Evolutionary conservation across 2,329 filamentous ascomycete genomes (phyloP), one percentile per base, ranked within the genome.

Genomic region (Chalaropsis ovoidea): DNA sequence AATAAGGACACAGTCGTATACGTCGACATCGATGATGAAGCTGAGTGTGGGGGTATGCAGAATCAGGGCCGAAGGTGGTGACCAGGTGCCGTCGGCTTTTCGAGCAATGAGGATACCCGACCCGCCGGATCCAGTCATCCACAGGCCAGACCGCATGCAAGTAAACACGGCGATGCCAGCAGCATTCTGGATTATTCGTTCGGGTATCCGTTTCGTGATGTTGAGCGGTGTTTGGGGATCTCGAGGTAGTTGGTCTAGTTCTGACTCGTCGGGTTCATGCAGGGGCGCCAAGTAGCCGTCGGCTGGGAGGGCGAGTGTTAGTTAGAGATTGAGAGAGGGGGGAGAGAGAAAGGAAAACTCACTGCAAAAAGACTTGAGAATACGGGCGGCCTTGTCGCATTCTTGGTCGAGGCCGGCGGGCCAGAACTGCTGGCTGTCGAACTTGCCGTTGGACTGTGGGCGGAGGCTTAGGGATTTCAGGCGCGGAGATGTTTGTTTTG

Each of bases 81-180:
- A 94, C 92, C 92, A 96, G 69, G 86, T 86, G 6, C 92, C 91
- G 70, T 95, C 91, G 27, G 88, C 86, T 71, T 89, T 88, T 70
- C 90, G 84, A 19, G 87, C 92, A 67, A 96, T 85, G 47, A 97
- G 80, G 47, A 97, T 83, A 62, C 93, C 93, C 66, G 90, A 93
- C 47, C 93, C 93, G 35, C 92, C 92, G 17, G 91, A 92, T 58
- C 93, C 93, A 58, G 89, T 93, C 70, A 95, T 81, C 89, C 92
- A 96, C 41, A 96, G 78, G 13, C 93, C 93, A 15, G 90, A 93
- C 67, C 93, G 86, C 90, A 96, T 95, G 39, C 90, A 95, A 0
- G 92, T 96, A 77, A 96, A 96, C 70, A 97, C 89, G 65, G 90
- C 92, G 67, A 97, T 82, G 11, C 90, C 93, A 70, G 93, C 90